These are phyloP conservation scores for Phytopythium ostracodes DNA, from an alignment of 352 stramenopile genomes.

Conservation along the genomic window DNA sequence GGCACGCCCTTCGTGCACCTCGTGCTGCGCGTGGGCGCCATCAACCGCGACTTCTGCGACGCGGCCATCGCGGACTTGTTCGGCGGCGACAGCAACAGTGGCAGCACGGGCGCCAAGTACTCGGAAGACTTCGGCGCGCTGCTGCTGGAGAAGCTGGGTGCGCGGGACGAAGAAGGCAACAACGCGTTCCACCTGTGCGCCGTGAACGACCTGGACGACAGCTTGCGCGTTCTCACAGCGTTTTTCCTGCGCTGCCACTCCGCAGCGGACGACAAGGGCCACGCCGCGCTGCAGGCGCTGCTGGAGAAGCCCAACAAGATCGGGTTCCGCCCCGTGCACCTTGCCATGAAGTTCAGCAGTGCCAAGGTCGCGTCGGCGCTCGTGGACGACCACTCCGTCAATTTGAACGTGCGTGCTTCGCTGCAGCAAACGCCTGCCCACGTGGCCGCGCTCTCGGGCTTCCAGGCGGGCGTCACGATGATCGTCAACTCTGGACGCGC, in stretches of 20 bases:
- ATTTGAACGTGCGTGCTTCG: slow-evolving; percentile 40
- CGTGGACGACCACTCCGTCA: slow-evolving; percentile 35
- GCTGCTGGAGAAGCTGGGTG: slow-evolving; percentile 46
- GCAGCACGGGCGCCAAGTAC: slow-evolving; percentile 12
- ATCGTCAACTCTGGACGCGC: slow-evolving; percentile 34
- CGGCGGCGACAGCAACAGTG: not conserved
- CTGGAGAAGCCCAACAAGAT: slow-evolving; percentile 63
- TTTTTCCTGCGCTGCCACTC: slow-evolving; percentile 40
- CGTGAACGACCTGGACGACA: slow-evolving; percentile 46
- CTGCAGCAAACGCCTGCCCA: slow-evolving; percentile 66
- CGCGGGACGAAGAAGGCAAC: slow-evolving; percentile 71
- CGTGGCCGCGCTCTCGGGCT: slow-evolving; percentile 49
- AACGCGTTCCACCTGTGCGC: slow-evolving; percentile 78
- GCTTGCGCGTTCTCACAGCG: slow-evolving; percentile 35
- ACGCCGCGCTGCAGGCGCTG: slow-evolving; percentile 27
- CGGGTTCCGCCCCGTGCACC: slow-evolving; percentile 57
- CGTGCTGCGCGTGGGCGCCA: slow-evolving; percentile 53
- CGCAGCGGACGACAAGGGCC: slow-evolving; percentile 7
- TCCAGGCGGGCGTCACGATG: slow-evolving; percentile 37
- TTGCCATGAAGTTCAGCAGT: slow-evolving; percentile 64
- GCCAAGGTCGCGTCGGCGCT: slow-evolving; percentile 18
- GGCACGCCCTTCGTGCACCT: slow-evolving; percentile 68
- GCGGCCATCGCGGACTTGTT: slow-evolving; percentile 38
- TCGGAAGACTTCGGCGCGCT: slow-evolving; percentile 35
- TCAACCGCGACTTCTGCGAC: slow-evolving; percentile 49